These are phyloP conservation scores for Hirsutella rhossiliensis DNA, from an alignment of 2,329 filamentous ascomycete genomes.

Conservation along the genomic window DNA sequence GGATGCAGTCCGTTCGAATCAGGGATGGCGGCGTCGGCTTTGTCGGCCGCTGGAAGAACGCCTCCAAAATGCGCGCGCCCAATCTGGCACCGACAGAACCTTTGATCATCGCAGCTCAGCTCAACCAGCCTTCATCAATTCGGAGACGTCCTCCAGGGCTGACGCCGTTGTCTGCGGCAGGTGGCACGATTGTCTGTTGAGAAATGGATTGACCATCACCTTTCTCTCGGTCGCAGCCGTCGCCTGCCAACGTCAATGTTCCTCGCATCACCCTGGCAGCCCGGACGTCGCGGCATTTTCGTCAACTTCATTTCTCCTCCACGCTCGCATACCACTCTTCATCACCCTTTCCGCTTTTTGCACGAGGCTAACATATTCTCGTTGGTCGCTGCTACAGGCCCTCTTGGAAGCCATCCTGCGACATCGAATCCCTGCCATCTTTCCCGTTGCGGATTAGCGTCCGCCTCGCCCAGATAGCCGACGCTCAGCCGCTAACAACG, in stretches of 20 bases:
- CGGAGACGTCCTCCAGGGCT: background rate
- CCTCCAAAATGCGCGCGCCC: background rate
- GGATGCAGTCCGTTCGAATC: background rate
- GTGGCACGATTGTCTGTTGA: background rate
- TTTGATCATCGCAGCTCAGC: background rate
- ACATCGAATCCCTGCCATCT: constrained; percentile 5
- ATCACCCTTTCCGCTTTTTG: background rate
- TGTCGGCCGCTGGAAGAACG: background rate
- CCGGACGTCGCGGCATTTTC: background rate
- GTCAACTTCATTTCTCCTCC: background rate
- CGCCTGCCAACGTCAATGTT: no score
- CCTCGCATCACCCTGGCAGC: background rate
- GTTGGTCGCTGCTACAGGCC: background rate
- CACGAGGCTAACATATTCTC: background rate
- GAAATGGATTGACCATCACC: background rate
- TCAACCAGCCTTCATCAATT: background rate
- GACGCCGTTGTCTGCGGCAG: background rate
- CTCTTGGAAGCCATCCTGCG: background rate
- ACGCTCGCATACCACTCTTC: background rate
- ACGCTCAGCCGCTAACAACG: constrained; percentile 6
- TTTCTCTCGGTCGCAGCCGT: no score
- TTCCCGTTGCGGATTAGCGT: constrained; percentile 5
- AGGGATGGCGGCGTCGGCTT: background rate
- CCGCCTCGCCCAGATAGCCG: constrained; percentile 2
- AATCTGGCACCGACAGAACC: background rate